These are phyloP conservation scores for Barbarea vulgaris DNA, from an alignment of 345 rosid species.

Conservation along the genomic window DNA sequence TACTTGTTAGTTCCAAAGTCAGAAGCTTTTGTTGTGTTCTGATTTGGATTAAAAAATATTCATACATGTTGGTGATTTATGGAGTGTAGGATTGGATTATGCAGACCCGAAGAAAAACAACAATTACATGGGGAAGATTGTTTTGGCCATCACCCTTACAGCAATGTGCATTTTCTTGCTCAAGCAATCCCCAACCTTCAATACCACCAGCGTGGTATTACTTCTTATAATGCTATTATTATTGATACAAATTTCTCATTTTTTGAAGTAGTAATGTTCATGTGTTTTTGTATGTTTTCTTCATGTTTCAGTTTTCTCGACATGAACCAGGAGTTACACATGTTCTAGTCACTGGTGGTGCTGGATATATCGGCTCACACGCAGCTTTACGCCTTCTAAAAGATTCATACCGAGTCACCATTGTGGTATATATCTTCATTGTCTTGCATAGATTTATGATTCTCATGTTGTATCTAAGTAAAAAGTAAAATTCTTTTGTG, in stretches of 20 bases:
- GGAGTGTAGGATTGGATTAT: constrained; percentile 69
- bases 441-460: neutral
- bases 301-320: constrained; percentile 54
- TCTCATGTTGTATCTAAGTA: constrained; percentile 2
- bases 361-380: constrained; percentile 93
- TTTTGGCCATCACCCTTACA: constrained; percentile 69
- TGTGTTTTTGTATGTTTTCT: neutral
- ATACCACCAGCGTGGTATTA: constrained; percentile 58
- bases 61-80: neutral
- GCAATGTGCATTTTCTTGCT: constrained; percentile 84
- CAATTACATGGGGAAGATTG: constrained; percentile 60
- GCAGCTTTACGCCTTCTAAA: constrained; percentile 74
- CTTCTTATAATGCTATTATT: neutral
- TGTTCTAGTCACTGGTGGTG: constrained; percentile 95
- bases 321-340: constrained; percentile 77
- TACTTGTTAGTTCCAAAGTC: constrained; percentile 8
- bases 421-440: constrained; percentile 58
- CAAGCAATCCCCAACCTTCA: constrained; percentile 61
- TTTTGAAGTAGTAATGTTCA: neutral
- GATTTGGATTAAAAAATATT: constrained; percentile 5
- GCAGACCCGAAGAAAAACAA: constrained; percentile 72
- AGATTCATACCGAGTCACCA: constrained; percentile 76
- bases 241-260: neutral
- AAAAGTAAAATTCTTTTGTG: neutral
- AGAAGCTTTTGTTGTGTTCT: neutral